Percentiles rank a stretch among this genome's conserved stretches.
phyloP scores from a whole-genome alignment of 768 basidiomycete species.

The Agrocybe chaxingu region DNA sequence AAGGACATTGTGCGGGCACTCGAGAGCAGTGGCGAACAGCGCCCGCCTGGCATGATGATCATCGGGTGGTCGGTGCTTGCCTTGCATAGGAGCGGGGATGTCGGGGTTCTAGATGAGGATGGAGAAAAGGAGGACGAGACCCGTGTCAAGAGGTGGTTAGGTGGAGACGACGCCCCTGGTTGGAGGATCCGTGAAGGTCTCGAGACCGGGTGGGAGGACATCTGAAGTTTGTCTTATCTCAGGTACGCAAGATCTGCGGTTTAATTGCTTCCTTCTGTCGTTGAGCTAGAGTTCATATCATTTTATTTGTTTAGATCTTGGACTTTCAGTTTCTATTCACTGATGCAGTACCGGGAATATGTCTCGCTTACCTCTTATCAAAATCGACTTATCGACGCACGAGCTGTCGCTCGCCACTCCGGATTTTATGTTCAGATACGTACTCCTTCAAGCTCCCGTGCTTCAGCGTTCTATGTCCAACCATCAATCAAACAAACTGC shows the following conservation, averaged over 20 bases:
- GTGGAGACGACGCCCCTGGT: conserved; percentile 34
- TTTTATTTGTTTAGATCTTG: neutral
- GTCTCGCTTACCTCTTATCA: conserved; percentile 1
- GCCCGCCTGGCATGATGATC: conserved; percentile 95
- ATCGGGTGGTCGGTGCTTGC: conserved; percentile 90
- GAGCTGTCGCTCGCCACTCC: too few species aligned
- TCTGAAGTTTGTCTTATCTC: conserved; percentile 8
- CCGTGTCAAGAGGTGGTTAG: conserved; percentile 61
- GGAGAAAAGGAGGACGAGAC: conserved; percentile 36
- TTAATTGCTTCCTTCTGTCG: neutral
- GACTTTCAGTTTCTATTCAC: neutral
- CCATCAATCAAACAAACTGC: too few species aligned
- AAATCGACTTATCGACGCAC: neutral
- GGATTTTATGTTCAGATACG: too few species aligned
- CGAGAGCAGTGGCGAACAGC: conserved; percentile 75
- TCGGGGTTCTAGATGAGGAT: conserved; percentile 64
- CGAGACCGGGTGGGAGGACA: conserved; percentile 34
- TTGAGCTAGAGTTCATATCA: neutral
- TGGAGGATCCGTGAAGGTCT: conserved; percentile 73
- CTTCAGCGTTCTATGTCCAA: too few species aligned
- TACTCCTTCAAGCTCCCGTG: too few species aligned
- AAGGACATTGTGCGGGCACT: conserved; percentile 66
- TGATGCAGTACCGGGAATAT: conserved; percentile 11
- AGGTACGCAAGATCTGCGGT: neutral
- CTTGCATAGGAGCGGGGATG: conserved; percentile 67